Percentiles rank a stretch among this genome's conserved stretches.
Evolutionary conservation across 495 filamentous ascomycete species (phyloP).

Genomic region (Parathielavia hyrcaniae): DNA sequence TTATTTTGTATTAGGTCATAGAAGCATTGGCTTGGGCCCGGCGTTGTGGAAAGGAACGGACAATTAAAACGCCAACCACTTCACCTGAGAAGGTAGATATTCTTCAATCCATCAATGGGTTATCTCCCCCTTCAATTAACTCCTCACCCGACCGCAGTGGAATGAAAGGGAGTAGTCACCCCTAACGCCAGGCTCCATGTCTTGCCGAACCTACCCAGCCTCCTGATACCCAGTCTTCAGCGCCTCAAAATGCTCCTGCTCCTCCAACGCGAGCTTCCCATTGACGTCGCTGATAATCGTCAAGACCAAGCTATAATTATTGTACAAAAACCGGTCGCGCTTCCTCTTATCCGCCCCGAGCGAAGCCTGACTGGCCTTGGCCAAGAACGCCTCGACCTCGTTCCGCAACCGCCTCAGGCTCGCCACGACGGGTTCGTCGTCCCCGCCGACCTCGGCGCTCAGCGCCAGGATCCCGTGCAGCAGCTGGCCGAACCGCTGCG

Average conservation of each 20-base stretch:
- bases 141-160: too few relatives aligned
- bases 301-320: constrained; percentile 87
- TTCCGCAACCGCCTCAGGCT: constrained; percentile 67
- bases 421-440: constrained; percentile 83
- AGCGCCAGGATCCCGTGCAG: constrained; percentile 76
- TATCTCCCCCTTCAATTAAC: neutral
- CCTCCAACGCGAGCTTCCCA: constrained; percentile 71
- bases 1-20: neutral
- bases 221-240: constrained; percentile 49
- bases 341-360: constrained; percentile 66
- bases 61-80: too few relatives aligned
- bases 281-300: constrained; percentile 84
- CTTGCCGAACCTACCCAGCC: constrained; percentile 20
- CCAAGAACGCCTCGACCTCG: constrained; percentile 73
- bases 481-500: constrained; percentile 87
- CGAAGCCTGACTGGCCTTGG: constrained; percentile 53
- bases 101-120: too few relatives aligned
- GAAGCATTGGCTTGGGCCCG: neutral
- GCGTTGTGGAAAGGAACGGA: neutral
- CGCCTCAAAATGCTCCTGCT: constrained; percentile 61
- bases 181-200: neutral
- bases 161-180: neutral
- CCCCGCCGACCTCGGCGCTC: constrained; percentile 79
- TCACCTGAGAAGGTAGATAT: too few relatives aligned
- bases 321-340: constrained; percentile 80